Evolutionary conservation across 1,139 yeast genomes (phyloP), one percentile per base, ranked within the genome.

Genomic region (Blastobotrys niveus): DNA sequence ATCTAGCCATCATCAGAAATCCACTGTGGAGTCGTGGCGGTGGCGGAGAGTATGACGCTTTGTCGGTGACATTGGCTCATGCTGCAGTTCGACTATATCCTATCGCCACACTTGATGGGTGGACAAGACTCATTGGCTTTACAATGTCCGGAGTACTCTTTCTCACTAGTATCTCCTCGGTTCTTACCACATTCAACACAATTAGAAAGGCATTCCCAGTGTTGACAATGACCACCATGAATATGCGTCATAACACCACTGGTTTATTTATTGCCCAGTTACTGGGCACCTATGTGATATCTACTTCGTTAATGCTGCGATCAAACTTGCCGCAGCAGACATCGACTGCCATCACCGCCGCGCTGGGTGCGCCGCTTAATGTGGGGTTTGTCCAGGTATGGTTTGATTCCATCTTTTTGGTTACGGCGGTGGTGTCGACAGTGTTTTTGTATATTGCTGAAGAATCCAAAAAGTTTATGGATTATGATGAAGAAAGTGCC

Each of bases 241-340:
- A n/a, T 4, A 24, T 25, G 15, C 30, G 32, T 9, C 44, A 41
- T 24, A 39, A 26, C 22, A 38, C 37, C 37, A 49, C 58, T 3
- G 69, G 70, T 38, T 64, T 86, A 27, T 61, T 84, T 2, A 72
- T 83, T 4, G 76, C 85, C 9, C 84, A 87, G 63, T 66, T 87
- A 10, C 66, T 82, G 17, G 95, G 95, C 0, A 73, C 85, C 2
- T 88, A 88, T 58, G 81, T 83, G 1, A 71, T 88, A 26, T 82
- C 96, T 0, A 85, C 96, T 0, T 81, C 91, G 1, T 67, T 88
- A 22, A 70, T 88, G 54, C 73, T 88, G 44, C 73, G 95, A 47
- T 77, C 91, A 22, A 84, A 82, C 55, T 63, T 87, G 44, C 91
- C 95, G 0, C 63, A 71, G 15, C 71, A 65, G 24, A 76, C 79